Percentiles rank a stretch among this genome's conserved stretches.
Conservation (phyloP, 2,329 filamentous ascomycete species). For the Colletotrichum gigasporum region DNA sequence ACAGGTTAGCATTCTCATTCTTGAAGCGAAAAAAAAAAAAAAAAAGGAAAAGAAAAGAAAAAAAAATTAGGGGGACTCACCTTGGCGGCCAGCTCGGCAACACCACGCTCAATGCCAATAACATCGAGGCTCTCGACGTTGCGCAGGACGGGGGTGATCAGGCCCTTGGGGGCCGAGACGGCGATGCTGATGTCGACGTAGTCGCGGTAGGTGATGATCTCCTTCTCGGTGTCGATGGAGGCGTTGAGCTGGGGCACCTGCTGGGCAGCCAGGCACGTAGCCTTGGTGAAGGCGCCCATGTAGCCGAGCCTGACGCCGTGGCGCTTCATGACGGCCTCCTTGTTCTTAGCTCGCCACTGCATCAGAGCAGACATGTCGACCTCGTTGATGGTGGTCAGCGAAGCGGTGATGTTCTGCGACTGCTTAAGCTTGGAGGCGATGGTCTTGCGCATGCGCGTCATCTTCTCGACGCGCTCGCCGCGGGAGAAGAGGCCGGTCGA, state of each 20-base stretch:
- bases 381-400: constrained; percentile 68
- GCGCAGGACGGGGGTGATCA: constrained; percentile 81
- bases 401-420: constrained; percentile 74
- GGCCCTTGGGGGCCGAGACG: constrained; percentile 74
- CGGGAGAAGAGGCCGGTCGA: constrained; percentile 21
- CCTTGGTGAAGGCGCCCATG: constrained; percentile 81
- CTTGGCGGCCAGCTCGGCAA: constrained; percentile 70
- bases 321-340: constrained; percentile 49
- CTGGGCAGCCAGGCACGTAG: constrained; percentile 70
- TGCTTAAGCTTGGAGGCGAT: constrained; percentile 75
- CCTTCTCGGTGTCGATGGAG: constrained; percentile 63
- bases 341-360: constrained; percentile 71
- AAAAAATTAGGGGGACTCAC: constrained; percentile 54
- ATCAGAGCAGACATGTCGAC: constrained; percentile 71
- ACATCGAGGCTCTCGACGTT: constrained; percentile 62
- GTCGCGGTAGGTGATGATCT: constrained; percentile 66
- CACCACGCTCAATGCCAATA: constrained; percentile 58
- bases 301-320: constrained; percentile 64
- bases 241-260: constrained; percentile 79
- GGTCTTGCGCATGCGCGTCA: constrained; percentile 78
- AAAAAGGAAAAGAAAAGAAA: too few relatives aligned
- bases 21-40: too few relatives aligned
- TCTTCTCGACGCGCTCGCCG: constrained; percentile 37
- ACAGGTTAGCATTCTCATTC: background rate
- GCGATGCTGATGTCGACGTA: constrained; percentile 80